Conservation (phyloP, 83 land plant genomes). For the Picea abies region DNA sequence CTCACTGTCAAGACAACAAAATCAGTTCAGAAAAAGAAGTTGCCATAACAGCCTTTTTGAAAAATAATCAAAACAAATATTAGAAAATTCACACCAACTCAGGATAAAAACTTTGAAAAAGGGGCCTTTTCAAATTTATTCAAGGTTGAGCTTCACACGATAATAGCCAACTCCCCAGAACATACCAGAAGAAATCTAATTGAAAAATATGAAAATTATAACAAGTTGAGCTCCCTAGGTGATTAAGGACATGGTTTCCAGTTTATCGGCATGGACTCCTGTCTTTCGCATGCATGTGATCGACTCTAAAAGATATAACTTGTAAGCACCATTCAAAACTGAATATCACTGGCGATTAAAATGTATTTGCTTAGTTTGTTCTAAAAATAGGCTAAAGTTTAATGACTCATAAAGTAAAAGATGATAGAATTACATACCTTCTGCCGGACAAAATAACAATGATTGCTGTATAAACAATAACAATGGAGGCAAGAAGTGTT, state of each 20-base stretch:
- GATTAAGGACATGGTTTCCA: background rate
- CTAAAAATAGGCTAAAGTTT: background rate
- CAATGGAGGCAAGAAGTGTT: slow-evolving; percentile 88
- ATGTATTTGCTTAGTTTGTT: background rate
- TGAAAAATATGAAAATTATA: background rate
- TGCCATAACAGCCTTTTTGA: background rate
- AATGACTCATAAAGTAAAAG: background rate
- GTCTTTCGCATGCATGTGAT: background rate
- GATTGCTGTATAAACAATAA: slow-evolving; percentile 87
- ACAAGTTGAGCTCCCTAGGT: background rate
- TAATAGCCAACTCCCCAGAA: background rate
- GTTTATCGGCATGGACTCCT: background rate
- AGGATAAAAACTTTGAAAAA: background rate
- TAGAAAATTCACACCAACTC: background rate
- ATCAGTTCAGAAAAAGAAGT: slow-evolving; percentile 9
- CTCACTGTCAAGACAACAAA: slow-evolving; percentile 48
- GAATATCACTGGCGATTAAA: background rate
- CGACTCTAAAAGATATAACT: slow-evolving; percentile 5
- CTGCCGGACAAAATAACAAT: slow-evolving; percentile 85
- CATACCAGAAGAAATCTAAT: background rate
- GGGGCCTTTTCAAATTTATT: background rate
- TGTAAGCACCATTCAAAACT: background rate
- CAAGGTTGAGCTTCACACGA: background rate
- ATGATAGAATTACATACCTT: slow-evolving; percentile 30
- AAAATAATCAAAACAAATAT: slow-evolving; percentile 17